Conservation (phyloP, 257 asterid genomes). For the Solanum lycopersicoides region DNA sequence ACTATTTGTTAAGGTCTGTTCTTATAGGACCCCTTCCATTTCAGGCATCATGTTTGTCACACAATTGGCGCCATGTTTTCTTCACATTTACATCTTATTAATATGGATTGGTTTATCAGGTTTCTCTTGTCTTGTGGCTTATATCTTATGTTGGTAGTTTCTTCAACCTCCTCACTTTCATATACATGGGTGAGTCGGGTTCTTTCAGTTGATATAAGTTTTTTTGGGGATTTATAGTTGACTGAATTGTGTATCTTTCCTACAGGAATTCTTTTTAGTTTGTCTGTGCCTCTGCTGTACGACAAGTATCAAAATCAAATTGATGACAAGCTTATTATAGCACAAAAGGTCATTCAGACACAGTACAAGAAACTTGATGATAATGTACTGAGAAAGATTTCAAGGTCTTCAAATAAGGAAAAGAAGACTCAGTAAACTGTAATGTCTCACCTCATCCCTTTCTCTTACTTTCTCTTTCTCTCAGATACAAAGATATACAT, state of each 20-base stretch:
- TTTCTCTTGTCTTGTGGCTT: conserved; percentile 49
- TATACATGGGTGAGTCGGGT: conserved; percentile 51
- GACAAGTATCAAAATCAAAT: conserved; percentile 70
- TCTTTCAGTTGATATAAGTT: neutral
- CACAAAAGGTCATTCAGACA: conserved; percentile 27
- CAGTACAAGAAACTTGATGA: conserved; percentile 46
- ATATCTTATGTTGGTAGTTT: conserved; percentile 74
- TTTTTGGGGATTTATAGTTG: neutral
- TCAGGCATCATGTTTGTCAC: neutral
- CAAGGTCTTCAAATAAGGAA: conserved; percentile 40
- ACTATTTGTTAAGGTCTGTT: conserved; percentile 55
- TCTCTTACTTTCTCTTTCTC: neutral
- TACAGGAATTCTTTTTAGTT: conserved; percentile 64
- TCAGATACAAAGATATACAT: neutral
- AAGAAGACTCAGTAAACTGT: conserved; percentile 63
- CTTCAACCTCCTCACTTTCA: conserved; percentile 61
- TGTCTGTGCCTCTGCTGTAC: conserved; percentile 66
- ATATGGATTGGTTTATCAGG: conserved; percentile 35
- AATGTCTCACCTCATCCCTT: conserved; percentile 10
- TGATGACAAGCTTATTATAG: conserved; percentile 53
- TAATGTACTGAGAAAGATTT: conserved; percentile 40
- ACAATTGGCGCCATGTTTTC: neutral
- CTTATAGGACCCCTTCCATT: neutral
- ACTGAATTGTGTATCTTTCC: neutral
- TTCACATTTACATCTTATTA: neutral